Percentiles rank a stretch among this genome's conserved stretches.
Conservation (phyloP, 106 monocot genomes). For the Gastrodia elata region DNA sequence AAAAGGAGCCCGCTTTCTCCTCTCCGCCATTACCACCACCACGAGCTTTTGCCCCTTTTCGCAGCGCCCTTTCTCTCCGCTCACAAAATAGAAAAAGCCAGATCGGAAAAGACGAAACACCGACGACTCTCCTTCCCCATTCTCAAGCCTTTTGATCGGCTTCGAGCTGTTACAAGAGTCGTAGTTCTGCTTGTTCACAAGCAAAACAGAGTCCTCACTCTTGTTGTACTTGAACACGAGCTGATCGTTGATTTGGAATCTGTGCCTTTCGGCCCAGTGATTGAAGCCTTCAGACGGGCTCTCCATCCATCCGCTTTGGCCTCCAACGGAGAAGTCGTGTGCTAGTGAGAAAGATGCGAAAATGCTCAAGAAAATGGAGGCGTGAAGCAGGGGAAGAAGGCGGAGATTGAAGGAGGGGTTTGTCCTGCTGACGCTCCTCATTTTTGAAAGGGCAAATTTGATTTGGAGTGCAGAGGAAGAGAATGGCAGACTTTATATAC, state of each 20-base stretch:
- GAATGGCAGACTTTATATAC: too few relatives aligned
- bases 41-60: slow-evolving; percentile 48
- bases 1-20: background rate
- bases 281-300: slow-evolving; percentile 9
- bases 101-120: slow-evolving; percentile 35
- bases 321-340: slow-evolving; percentile 22
- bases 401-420: too few relatives aligned
- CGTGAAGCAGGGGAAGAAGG: too few relatives aligned
- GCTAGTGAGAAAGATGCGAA: background rate
- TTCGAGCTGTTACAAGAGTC: slow-evolving; percentile 36
- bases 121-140: slow-evolving; percentile 15
- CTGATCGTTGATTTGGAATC: slow-evolving; percentile 18
- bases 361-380: too few relatives aligned
- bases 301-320: slow-evolving; percentile 8
- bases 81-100: slow-evolving; percentile 63
- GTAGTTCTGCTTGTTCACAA: slow-evolving; percentile 44
- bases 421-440: too few relatives aligned
- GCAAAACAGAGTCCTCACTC: slow-evolving; percentile 56
- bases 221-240: slow-evolving; percentile 72
- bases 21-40: slow-evolving; percentile 39
- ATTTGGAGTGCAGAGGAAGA: too few relatives aligned
- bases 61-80: slow-evolving; percentile 41
- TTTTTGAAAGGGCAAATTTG: too few relatives aligned
- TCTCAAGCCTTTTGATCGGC: slow-evolving; percentile 34
- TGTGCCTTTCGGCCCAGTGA: slow-evolving; percentile 13